phyloP scores from a whole-genome alignment of 2,329 filamentous ascomycete genomes.

The Periconia sp. region DNA sequence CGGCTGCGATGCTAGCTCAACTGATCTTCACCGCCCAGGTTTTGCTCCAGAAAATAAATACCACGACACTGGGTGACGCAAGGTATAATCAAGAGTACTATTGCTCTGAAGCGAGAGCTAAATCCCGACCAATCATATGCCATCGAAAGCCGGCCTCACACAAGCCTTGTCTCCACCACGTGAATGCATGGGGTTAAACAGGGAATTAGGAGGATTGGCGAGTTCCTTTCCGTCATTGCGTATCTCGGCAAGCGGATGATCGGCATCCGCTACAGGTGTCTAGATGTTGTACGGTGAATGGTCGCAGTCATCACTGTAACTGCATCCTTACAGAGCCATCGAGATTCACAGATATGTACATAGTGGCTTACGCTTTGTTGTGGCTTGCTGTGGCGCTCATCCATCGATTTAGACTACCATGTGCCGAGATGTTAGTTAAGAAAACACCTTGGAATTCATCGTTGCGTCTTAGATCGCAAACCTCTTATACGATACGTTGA shows the following conservation, averaged over 20 bases:
- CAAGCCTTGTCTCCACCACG: not conserved
- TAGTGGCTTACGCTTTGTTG: not conserved
- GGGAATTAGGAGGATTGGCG: not conserved
- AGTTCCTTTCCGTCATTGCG: not conserved
- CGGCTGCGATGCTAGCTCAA: not conserved
- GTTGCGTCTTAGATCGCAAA: too few relatives aligned
- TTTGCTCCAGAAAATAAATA: not conserved
- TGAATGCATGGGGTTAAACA: not conserved
- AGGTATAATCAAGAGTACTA: not conserved
- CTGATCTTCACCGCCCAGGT: not conserved
- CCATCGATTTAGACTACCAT: not conserved
- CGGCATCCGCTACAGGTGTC: not conserved
- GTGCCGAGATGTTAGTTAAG: too few relatives aligned
- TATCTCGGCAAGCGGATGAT: not conserved
- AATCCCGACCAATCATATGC: not conserved
- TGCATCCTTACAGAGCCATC: not conserved
- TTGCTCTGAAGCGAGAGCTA: too few relatives aligned
- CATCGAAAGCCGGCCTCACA: not conserved
- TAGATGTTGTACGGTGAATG: not conserved
- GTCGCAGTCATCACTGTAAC: not conserved
- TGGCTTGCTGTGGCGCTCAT: constrained; percentile 6
- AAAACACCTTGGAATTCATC: too few relatives aligned
- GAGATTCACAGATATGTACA: constrained; percentile 1
- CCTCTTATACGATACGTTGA: too few relatives aligned
- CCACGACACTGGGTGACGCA: not conserved